Percentiles rank a stretch among this genome's conserved stretches.
Evolutionary conservation across 169 alveolate genomes (phyloP).

Genomic region (Nephromyces sp.): DNA sequence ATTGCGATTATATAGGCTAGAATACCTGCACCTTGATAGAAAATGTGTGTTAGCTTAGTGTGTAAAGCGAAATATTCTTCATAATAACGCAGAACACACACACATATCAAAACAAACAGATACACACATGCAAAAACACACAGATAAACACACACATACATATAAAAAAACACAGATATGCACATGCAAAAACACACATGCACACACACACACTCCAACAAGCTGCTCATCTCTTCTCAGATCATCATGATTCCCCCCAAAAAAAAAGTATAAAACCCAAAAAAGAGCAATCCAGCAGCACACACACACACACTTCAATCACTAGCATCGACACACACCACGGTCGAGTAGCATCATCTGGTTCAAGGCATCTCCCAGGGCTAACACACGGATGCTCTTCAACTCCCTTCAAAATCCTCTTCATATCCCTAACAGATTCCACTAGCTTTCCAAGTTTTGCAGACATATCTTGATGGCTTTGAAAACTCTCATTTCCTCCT

Average conservation of each 20-base stretch:
- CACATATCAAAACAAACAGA: too few relatives aligned
- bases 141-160: not conserved
- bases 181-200: not conserved
- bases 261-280: not conserved
- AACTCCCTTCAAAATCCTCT: not conserved
- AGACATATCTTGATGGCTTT: too few relatives aligned
- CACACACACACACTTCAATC: not conserved
- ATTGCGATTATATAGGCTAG: too few relatives aligned
- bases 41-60: too few relatives aligned
- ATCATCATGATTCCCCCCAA: not conserved
- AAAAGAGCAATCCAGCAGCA: not conserved
- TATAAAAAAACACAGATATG: not conserved
- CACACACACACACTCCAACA: not conserved
- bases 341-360: not conserved
- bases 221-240: not conserved
- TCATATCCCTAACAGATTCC: too few relatives aligned
- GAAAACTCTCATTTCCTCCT: too few relatives aligned
- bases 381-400: not conserved
- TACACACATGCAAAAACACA: not conserved
- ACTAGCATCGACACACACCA: too few relatives aligned
- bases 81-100: too few relatives aligned
- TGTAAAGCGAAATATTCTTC: too few relatives aligned
- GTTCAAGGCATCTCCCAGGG: not conserved
- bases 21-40: too few relatives aligned
- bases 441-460: too few relatives aligned